phyloP scores from a whole-genome alignment of 768 basidiomycete species.

The Rubroboletus satanas region DNA sequence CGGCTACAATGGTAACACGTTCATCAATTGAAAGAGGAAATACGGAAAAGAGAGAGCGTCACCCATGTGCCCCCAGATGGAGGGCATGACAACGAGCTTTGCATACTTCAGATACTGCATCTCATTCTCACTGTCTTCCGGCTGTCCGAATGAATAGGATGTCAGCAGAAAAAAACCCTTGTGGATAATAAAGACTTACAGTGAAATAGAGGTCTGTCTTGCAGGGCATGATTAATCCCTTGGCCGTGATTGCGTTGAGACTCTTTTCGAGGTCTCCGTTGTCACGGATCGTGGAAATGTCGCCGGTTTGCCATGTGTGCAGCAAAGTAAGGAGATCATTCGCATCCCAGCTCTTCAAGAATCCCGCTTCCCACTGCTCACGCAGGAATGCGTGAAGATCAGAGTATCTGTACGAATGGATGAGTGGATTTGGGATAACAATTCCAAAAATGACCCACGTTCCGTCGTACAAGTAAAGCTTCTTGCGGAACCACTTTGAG shows the following conservation, averaged over 20 bases:
- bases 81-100: constrained; percentile 47
- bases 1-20: constrained; percentile 32
- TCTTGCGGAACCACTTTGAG: constrained; percentile 51
- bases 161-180: not conserved
- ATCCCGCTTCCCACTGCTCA: constrained; percentile 48
- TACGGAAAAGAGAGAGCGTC: not conserved
- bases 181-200: constrained; percentile 23
- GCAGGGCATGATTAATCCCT: constrained; percentile 54
- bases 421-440: not conserved
- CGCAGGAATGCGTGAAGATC: constrained; percentile 47
- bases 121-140: constrained; percentile 51
- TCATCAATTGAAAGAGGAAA: not conserved
- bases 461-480: constrained; percentile 41
- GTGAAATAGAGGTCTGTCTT: constrained; percentile 60
- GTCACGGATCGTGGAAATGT: constrained; percentile 43
- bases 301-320: constrained; percentile 47
- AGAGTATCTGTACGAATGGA: constrained; percentile 34
- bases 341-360: constrained; percentile 48
- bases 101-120: constrained; percentile 39
- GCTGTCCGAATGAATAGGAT: constrained; percentile 29
- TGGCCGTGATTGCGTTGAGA: constrained; percentile 44
- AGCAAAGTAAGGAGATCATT: constrained; percentile 50
- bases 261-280: constrained; percentile 39
- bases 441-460: constrained; percentile 25
- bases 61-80: constrained; percentile 59